These are phyloP conservation scores for Kockiozyma suomiensis DNA, from an alignment of 805 yeast species.

Conservation along the genomic window DNA sequence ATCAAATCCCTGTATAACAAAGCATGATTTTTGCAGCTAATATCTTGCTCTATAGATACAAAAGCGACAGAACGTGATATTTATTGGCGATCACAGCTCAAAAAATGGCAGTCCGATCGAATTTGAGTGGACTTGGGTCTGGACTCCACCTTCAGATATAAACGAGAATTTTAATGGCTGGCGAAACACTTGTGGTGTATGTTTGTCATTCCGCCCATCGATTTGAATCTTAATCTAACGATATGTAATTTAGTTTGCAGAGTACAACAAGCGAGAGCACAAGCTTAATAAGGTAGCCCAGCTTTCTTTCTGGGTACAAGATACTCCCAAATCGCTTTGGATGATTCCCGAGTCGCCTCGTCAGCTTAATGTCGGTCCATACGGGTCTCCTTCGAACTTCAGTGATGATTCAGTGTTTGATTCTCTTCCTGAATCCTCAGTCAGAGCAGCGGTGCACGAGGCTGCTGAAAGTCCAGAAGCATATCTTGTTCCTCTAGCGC, in stretches of 20 bases:
- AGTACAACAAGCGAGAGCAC: conserved; percentile 44
- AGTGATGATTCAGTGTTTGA: conserved; percentile 4
- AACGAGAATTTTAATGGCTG: conserved; percentile 36
- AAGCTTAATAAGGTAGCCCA: conserved; percentile 40
- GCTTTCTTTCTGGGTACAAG: conserved; percentile 43
- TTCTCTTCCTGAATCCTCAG: background rate
- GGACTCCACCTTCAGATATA: conserved; percentile 36
- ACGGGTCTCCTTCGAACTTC: conserved; percentile 1
- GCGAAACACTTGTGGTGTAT: conserved; percentile 42
- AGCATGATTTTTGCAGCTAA: conserved; percentile 37
- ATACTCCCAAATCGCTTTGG: conserved; percentile 22
- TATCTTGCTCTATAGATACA: conserved; percentile 38
- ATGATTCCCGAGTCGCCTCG: conserved; percentile 19
- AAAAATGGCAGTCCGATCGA: conserved; percentile 23
- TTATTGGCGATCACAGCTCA: conserved; percentile 43
- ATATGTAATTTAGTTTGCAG: conserved; percentile 40
- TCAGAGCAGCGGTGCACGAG: background rate
- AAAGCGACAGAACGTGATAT: conserved; percentile 43
- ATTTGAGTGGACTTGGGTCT: conserved; percentile 42
- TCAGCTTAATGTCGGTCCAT: background rate
- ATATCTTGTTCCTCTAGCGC: conserved; percentile 4
- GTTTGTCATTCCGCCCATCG: background rate
- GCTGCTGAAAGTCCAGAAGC: conserved; percentile 2
- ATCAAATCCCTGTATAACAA: conserved; percentile 33
- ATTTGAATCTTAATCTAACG: background rate